phyloP scores from a whole-genome alignment of 495 filamentous ascomycete genomes.

The Elaphomyces granulatus region DNA sequence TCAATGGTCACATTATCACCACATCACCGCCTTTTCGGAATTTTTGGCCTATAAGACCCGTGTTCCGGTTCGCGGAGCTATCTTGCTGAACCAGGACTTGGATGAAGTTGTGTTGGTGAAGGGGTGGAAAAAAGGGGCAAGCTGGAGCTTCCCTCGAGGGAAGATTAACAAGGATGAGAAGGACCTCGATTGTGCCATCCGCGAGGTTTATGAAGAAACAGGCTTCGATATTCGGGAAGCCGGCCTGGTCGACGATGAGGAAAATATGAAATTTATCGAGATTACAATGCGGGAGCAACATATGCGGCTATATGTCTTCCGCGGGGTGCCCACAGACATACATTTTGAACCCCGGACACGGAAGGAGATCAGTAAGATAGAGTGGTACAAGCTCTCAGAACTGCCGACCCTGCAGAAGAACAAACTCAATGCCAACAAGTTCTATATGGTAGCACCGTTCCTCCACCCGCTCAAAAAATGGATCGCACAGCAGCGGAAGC shows the following conservation, averaged over 20 bases:
- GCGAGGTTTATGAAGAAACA: conserved; percentile 93
- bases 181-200: conserved; percentile 79
- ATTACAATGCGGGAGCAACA: conserved; percentile 85
- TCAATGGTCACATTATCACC: conserved; percentile 58
- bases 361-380: conserved; percentile 93
- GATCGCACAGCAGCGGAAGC: conserved; percentile 69
- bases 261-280: conserved; percentile 64
- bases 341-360: conserved; percentile 77
- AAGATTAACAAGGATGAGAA: conserved; percentile 97
- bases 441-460: conserved; percentile 97
- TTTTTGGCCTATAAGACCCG: conserved; percentile 89
- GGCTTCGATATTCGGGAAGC: conserved; percentile 67
- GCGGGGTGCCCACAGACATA: conserved; percentile 71
- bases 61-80: conserved; percentile 85
- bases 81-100: conserved; percentile 83
- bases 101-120: conserved; percentile 84
- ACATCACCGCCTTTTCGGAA: conserved; percentile 68
- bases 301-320: conserved; percentile 79
- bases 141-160: conserved; percentile 91
- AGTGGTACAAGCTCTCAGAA: conserved; percentile 82
- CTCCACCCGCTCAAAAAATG: conserved; percentile 75
- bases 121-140: conserved; percentile 92
- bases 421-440: conserved; percentile 63
- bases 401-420: conserved; percentile 68
- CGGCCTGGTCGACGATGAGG: conserved; percentile 51